Evolutionary conservation across 139 green algal species (phyloP), one percentile per base, ranked within the genome.

Genomic region (Chlorella sp.): DNA sequence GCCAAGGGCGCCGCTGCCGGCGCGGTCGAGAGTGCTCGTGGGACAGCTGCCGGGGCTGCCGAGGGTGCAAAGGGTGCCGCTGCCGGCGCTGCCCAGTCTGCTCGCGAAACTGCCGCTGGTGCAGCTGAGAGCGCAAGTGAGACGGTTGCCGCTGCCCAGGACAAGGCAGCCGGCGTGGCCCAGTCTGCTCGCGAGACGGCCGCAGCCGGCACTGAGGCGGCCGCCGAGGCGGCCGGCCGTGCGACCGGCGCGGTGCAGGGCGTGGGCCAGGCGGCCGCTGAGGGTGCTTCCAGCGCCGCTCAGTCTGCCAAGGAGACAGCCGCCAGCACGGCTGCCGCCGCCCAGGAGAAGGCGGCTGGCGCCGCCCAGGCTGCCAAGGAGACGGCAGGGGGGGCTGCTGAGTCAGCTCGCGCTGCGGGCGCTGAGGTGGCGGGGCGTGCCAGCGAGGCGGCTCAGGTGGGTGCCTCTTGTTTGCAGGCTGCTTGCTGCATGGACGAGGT

Each of bases 381-480:
- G 41, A 78, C 25, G 0, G 71, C 39, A 13, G 71, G 41, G 13
- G 32, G 65, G 1, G 70, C 70, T 4, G 70, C 70, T 18, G 39
- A 78, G 70, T 36, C 39, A 1, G 39, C 70, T 1, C 38, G 26
- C 11, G 39, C 56, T 28, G 26, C 26, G 7, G 70, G 70, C 12
- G 70, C 70, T 36, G 70, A 62, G 70, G 39, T 60, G 70, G 70
- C 70, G 16, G 70, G 41, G 7, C 70, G 70, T 26, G 70, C 70
- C 25, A 28, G 70, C 70, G 70, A 78, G 70, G 39, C 70, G 4
- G 70, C 65, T 3, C 65, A 72, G 30, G 51, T 60, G 51, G 51
- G 51, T 60, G 51, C 11, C 11, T 20, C 11, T 2, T 20, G 51
- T 60, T 20, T 60, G 51, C n/a, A n/a, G n/a, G n/a, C n/a, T n/a